These are phyloP conservation scores for Chytriomyces hyalinus DNA, from an alignment of 192 early-diverging fungal species.

Conservation along the genomic window DNA sequence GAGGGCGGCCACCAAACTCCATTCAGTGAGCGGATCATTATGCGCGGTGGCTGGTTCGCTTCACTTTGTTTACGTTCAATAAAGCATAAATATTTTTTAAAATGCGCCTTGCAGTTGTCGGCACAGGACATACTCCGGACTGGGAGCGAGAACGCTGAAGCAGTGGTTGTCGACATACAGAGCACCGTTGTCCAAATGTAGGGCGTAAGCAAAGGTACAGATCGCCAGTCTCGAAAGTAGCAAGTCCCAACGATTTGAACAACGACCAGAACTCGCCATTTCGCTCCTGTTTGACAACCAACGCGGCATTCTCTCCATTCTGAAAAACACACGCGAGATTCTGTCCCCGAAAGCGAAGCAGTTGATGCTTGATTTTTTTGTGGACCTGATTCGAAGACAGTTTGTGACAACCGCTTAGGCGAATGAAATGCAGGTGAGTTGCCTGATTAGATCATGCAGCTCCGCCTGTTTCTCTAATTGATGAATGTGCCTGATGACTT, in stretches of 20 bases:
- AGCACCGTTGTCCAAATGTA: conserved; percentile 16
- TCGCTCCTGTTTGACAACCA: conserved; percentile 43
- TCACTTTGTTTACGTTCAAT: too few relatives aligned
- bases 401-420: conserved; percentile 22
- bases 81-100: background rate
- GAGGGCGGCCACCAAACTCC: too few relatives aligned
- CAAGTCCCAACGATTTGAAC: background rate
- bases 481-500: background rate
- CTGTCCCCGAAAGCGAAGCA: conserved; percentile 40
- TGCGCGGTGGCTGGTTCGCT: too few relatives aligned
- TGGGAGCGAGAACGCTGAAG: conserved; percentile 13
- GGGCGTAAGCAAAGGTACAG: background rate
- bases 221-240: background rate
- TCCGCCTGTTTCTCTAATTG: background rate
- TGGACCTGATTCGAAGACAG: conserved; percentile 20
- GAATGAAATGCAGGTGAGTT: conserved; percentile 39
- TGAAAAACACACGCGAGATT: conserved; percentile 24
- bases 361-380: conserved; percentile 28
- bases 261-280: conserved; percentile 36
- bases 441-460: background rate
- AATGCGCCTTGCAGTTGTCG: too few relatives aligned
- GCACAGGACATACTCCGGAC: background rate
- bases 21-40: too few relatives aligned
- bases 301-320: conserved; percentile 33
- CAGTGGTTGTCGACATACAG: conserved; percentile 9